phyloP scores from a whole-genome alignment of 1,139 yeast species.

The Kluyveromyces sp. region DNA sequence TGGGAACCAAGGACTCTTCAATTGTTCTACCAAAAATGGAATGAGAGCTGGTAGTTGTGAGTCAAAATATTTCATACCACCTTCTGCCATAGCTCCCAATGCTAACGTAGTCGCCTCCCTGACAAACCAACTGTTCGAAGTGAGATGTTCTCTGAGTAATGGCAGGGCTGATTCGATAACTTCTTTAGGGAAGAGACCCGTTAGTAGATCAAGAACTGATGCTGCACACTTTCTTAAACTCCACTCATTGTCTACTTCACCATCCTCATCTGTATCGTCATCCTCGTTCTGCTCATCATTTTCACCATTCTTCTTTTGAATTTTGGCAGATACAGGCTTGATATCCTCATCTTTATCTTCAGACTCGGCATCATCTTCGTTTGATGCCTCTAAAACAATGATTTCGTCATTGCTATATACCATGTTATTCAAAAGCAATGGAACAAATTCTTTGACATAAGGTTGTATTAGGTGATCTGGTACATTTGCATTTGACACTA shows the following conservation, averaged over 20 bases:
- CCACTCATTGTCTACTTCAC: conserved; percentile 57
- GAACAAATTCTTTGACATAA: conserved; percentile 56
- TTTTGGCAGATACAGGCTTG: conserved; percentile 66
- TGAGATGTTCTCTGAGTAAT: conserved; percentile 60
- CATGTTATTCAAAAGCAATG: conserved; percentile 74
- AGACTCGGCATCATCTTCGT: conserved; percentile 56
- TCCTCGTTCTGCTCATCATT: conserved; percentile 32
- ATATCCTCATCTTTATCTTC: conserved; percentile 87
- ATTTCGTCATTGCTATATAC: conserved; percentile 82
- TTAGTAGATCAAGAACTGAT: conserved; percentile 78
- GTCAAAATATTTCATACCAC: conserved; percentile 66
- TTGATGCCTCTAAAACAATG: conserved; percentile 53
- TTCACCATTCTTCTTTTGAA: conserved; percentile 42
- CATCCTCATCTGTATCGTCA: conserved; percentile 26
- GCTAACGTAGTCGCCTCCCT: conserved; percentile 93
- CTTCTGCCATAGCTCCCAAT: conserved; percentile 89
- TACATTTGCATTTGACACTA: conserved; percentile 55
- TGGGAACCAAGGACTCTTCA: conserved; percentile 69
- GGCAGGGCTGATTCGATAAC: conserved; percentile 70
- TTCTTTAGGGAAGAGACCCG: conserved; percentile 58
- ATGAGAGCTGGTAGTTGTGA: conserved; percentile 72
- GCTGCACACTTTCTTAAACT: conserved; percentile 89
- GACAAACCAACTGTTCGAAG: conserved; percentile 71
- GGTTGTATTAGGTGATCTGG: conserved; percentile 46
- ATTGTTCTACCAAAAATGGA: conserved; percentile 76